Percentiles rank a stretch among this genome's conserved stretches.
These are phyloP conservation scores for Lyophyllum decastes DNA, from an alignment of 768 basidiomycete species.

Conservation along the genomic window DNA sequence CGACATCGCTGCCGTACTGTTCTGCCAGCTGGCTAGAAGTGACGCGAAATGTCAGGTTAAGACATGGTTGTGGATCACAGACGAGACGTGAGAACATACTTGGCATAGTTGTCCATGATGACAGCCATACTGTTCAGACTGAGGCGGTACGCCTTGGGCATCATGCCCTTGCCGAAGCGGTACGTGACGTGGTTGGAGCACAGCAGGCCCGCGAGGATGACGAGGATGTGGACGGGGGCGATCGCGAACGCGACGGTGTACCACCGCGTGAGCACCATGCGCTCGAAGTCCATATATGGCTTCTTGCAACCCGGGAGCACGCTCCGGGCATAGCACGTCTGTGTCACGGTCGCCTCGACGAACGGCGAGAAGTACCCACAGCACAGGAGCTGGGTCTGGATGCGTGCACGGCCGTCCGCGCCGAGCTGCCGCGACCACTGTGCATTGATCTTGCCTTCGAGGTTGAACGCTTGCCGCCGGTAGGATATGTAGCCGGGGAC, in stretches of 20 bases:
- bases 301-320: constrained; percentile 75
- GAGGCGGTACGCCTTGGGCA: constrained; percentile 80
- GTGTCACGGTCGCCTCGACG: constrained; percentile 73
- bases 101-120: constrained; percentile 84
- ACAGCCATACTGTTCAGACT: constrained; percentile 71
- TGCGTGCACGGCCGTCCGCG: constrained; percentile 55
- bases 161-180: constrained; percentile 87
- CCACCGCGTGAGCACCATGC: constrained; percentile 57
- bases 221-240: constrained; percentile 64
- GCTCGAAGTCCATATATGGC: constrained; percentile 59
- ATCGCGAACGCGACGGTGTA: constrained; percentile 63
- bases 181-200: constrained; percentile 86
- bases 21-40: constrained; percentile 64
- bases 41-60: background rate
- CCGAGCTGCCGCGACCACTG: constrained; percentile 70
- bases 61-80: background rate
- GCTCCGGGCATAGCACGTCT: constrained; percentile 73
- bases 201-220: constrained; percentile 65
- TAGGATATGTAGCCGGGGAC: constrained; percentile 81
- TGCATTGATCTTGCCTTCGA: constrained; percentile 77
- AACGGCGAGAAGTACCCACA: constrained; percentile 84
- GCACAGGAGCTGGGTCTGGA: constrained; percentile 75
- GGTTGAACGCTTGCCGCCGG: constrained; percentile 54
- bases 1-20: constrained; percentile 63
- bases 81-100: constrained; percentile 37